A percentile compares a stretch with the other conserved stretches of the same genome.
phyloP scores from a whole-genome alignment of 2,329 filamentous ascomycete genomes.

The Ophiocordyceps australis region DNA sequence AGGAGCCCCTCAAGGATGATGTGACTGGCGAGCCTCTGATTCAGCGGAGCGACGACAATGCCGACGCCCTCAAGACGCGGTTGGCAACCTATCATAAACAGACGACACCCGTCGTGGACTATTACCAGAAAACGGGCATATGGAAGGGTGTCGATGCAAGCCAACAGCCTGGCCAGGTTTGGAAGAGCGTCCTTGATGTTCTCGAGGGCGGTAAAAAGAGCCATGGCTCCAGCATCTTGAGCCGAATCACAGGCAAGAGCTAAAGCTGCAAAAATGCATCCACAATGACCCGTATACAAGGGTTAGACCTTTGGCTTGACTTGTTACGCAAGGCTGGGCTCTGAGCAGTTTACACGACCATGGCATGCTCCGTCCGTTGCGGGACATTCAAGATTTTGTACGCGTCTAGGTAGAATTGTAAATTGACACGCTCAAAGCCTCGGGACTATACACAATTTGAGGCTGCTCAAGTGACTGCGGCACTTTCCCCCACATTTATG shows the following conservation, averaged over 20 bases:
- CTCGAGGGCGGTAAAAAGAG: conserved; percentile 43
- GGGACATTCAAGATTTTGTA: no score
- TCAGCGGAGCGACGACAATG: conserved; percentile 94
- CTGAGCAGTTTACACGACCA: no score
- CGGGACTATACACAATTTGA: no score
- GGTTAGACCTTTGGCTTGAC: no score
- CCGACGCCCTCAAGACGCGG: conserved; percentile 87
- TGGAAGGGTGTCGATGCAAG: conserved; percentile 92
- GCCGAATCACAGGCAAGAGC: conserved; percentile 12
- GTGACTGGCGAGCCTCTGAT: conserved; percentile 91
- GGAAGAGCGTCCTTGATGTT: conserved; percentile 78
- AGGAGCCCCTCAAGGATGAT: conserved; percentile 87
- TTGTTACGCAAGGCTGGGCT: no score
- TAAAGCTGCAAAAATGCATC: no score
- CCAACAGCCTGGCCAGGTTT: conserved; percentile 89
- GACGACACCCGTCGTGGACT: conserved; percentile 79
- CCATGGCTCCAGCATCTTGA: conserved; percentile 20
- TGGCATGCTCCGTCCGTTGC: no score
- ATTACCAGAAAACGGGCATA: conserved; percentile 96
- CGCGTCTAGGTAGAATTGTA: no score
- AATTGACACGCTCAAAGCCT: no score
- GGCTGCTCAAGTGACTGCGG: no score
- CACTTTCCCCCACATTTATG: no score
- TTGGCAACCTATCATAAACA: conserved; percentile 85
- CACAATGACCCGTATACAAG: no score